Evolutionary conservation across 805 yeast species (phyloP), one percentile per base, ranked within the genome.

Genomic region (Candida pseudoglaebosa): DNA sequence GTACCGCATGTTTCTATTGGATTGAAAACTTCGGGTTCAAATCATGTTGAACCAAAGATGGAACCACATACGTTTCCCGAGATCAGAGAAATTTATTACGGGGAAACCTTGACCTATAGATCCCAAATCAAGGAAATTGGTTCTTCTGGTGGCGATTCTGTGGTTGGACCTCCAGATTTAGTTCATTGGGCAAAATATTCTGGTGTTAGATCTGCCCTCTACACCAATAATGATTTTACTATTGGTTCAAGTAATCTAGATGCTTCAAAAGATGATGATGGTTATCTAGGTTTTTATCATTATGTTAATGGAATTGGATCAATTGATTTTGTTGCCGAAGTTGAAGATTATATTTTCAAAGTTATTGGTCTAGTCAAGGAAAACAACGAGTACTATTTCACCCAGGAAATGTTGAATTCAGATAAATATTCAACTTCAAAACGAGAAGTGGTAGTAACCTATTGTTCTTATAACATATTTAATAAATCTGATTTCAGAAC

Each of bases 401-500:
- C 30, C 12, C 20, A 24, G 14, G 18, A 34, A 24, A 8, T 16
- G 9, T 17, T 14, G 3, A 16, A 24, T 10, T 33, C 31, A 5
- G 41, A 46, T 28, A 38, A 13, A 24, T 34, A 24, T 13, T 28
- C 36, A 4, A 13, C 29, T 18, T 16, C 33, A 13, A 51, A 42
- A 37, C 44, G 44, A 26, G 62, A 58, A 18, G 47, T 52, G 26
- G 42, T 73, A 33, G 74, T 74, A 16, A 80, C 87, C 0, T 79
- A 71, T 46, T 82, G 88, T 57, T 61, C 80, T 12, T 87, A 80
- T 64, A 90, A 93, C 58, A 71, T 82, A 14, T 86, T 93, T 52
- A 66, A 79, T 28, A 73, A 73, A 39, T 73, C 82, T 4, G 99
- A 91, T 57, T 63, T 90, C 28, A 70, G 96, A 78, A 88, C 49